These are phyloP conservation scores for Urtica urens DNA, from an alignment of 306 rosid species.

Conservation along the genomic window DNA sequence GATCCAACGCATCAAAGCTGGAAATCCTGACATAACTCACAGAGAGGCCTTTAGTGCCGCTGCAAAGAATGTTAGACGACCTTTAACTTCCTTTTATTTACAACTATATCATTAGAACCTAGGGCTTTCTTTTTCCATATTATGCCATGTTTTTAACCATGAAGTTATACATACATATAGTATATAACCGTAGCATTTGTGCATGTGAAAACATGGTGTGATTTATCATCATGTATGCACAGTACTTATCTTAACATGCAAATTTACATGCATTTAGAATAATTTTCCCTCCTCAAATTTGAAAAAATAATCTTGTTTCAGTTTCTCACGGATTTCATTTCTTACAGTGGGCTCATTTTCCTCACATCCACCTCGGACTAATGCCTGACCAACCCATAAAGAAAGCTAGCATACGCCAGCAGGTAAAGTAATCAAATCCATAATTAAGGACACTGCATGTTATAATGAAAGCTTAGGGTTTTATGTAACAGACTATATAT, in stretches of 20 bases:
- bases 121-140: conserved; percentile 13
- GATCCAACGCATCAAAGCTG: conserved; percentile 96
- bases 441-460: no score
- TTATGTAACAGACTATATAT: no score
- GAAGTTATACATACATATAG: no score
- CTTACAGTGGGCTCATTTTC: conserved; percentile 97
- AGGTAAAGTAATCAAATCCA: conserved; percentile 27
- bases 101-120: not conserved
- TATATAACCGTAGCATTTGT: no score
- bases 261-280: no score
- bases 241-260: no score
- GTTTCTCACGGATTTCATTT: conserved; percentile 18
- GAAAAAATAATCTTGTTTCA: no score
- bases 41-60: conserved; percentile 99
- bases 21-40: conserved; percentile 96
- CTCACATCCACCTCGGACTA: conserved; percentile 93
- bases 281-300: no score
- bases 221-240: no score
- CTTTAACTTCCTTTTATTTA: not conserved
- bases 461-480: no score
- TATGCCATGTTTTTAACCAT: no score
- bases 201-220: no score
- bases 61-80: conserved; percentile 78
- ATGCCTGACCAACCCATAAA: conserved; percentile 88
- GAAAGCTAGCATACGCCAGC: conserved; percentile 55